Evolutionary conservation across 257 asterid genomes (phyloP).

Genomic region (Nicotiana noctiflora): DNA sequence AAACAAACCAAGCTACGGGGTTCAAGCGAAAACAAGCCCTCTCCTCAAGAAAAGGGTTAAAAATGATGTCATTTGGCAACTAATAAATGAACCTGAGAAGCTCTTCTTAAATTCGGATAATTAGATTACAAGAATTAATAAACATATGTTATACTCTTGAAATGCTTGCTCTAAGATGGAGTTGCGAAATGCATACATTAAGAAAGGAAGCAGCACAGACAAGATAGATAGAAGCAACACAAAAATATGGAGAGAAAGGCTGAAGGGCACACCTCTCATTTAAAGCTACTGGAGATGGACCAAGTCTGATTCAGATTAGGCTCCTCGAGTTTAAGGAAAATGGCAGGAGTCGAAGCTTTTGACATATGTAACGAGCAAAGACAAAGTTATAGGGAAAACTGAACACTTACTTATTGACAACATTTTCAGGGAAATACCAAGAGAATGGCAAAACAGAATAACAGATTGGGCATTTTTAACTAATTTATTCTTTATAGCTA

Average conservation of each 20-base stretch:
- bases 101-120: too few relatives aligned
- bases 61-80: too few relatives aligned
- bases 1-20: too few relatives aligned
- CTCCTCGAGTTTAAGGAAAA: background rate
- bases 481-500: background rate
- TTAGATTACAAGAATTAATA: too few relatives aligned
- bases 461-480: background rate
- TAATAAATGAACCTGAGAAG: too few relatives aligned
- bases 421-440: background rate
- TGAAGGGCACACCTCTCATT: constrained; percentile 1
- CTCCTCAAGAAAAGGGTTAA: too few relatives aligned
- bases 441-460: background rate
- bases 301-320: background rate
- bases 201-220: background rate
- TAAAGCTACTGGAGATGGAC: background rate
- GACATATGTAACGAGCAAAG: background rate
- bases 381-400: background rate
- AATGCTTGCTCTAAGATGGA: background rate
- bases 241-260: background rate
- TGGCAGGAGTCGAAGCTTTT: background rate
- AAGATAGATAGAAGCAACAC: background rate
- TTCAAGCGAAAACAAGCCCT: too few relatives aligned
- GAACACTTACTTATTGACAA: background rate
- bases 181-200: background rate
- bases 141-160: background rate